Base-by-base conservation (phyloP, 495 filamentous ascomycete genomes). In the Halenospora varia region DNA sequence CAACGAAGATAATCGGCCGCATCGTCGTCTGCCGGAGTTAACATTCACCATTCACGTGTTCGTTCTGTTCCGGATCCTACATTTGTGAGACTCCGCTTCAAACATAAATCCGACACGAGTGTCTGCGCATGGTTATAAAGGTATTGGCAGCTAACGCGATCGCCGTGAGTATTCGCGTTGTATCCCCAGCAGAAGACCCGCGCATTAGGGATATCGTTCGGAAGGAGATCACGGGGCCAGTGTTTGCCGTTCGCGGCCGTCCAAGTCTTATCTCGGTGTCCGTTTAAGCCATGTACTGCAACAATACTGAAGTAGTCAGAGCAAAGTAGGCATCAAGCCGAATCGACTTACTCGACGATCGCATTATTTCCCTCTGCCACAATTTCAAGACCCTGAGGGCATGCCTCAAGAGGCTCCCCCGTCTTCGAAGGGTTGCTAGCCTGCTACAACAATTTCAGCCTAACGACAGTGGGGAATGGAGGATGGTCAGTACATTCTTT, bases 1-100 rank as follows among this genome's bases (percentile, higher is more conserved):
- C 84, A 20, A 88, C 77, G 61, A 87, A 87, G 35, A 86, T 80
- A 49, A 84, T 86, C 0, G 85, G 84, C 3, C 84, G 22, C 22
- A 44, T 19, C 17, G 3, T 39, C 49, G 23, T 19, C 4, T 25
- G 11, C 17, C 15, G 19, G 49, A 29, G 17, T 23, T n/a, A 19
- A 25, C 29, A 49, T 17, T 20, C 18, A 46, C 46, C 11, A 29
- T 17, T 10, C 17, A 25, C 3, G 23, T 17, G 13, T 24, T 51
- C 20, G 10, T n/a, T 24, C 15, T 51, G 48, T n/a, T 20, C n/a
- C 11, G 13, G 19, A n/a, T 24, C 15, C 22, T 29, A 46, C 42
- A 46, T 46, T 35, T 29, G 48, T 17, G 20, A 51, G 13, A 25
- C 15, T 25, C 48, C 22, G 10, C 22, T 15, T 6, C 20, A 15